Conservation (phyloP, 306 rosid genomes). For the Gastrolobium villosum region DNA sequence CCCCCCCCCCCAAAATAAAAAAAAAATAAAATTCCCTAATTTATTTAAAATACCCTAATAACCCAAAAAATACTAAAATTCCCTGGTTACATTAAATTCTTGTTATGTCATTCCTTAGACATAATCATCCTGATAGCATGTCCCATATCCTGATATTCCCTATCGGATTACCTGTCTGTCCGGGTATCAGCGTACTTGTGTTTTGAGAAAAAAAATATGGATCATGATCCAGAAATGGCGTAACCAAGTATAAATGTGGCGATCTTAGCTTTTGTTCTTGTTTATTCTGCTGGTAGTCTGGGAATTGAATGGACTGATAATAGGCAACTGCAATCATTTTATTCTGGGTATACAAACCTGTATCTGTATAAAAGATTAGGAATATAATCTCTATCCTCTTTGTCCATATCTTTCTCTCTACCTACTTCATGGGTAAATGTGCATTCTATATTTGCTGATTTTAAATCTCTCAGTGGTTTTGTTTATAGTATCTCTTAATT, state of each 20-base stretch:
- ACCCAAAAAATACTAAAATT: not conserved
- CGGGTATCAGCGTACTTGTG: not conserved
- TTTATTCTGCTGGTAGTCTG: not conserved
- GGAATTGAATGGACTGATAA: not conserved
- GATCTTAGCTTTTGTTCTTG: not conserved
- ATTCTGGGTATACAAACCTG: not conserved
- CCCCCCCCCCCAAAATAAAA: too few species aligned
- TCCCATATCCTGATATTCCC: not conserved
- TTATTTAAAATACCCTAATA: not conserved
- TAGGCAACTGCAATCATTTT: slow-evolving; percentile 4
- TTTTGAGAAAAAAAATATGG: not conserved
- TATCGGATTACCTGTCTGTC: not conserved
- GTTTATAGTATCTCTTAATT: slow-evolving; percentile 4
- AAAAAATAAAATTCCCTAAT: too few species aligned
- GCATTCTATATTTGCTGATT: slow-evolving; percentile 23
- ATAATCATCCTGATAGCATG: not conserved
- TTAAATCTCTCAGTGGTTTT: slow-evolving; percentile 15
- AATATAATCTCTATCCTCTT: not conserved
- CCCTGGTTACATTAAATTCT: not conserved
- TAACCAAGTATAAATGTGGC: not conserved
- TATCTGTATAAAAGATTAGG: not conserved
- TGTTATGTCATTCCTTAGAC: not conserved
- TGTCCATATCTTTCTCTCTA: not conserved
- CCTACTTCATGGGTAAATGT: not conserved
- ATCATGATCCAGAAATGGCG: not conserved